Conservation (phyloP, 345 rosid genomes). For the Eucalyptus erythrocorys region DNA sequence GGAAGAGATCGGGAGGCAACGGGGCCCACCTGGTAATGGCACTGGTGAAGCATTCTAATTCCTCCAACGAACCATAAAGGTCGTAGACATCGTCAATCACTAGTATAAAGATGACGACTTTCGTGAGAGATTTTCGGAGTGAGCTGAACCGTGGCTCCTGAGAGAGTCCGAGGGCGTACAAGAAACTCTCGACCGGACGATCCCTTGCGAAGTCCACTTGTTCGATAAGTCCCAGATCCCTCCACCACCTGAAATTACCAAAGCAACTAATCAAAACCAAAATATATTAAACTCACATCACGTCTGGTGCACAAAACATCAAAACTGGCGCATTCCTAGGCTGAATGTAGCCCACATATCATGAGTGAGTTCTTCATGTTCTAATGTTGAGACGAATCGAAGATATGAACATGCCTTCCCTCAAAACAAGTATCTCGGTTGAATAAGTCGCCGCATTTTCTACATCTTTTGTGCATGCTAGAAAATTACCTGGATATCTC, state of each 20-base stretch:
- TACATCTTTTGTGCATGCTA: background rate
- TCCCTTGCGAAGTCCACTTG: constrained; percentile 28
- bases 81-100: constrained; percentile 43
- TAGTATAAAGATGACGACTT: constrained; percentile 20
- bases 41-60: constrained; percentile 27
- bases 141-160: constrained; percentile 9
- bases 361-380: background rate
- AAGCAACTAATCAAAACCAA: background rate
- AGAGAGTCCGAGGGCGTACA: constrained; percentile 29
- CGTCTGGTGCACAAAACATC: background rate
- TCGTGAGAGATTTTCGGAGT: constrained; percentile 31
- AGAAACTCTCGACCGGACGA: constrained; percentile 34
- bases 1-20: background rate
- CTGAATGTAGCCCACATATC: background rate
- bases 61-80: constrained; percentile 36
- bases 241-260: constrained; percentile 38
- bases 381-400: background rate
- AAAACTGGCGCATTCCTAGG: background rate
- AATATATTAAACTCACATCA: background rate
- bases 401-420: background rate
- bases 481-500: constrained; percentile 18
- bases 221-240: constrained; percentile 18
- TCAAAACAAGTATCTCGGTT: background rate
- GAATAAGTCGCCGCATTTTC: background rate
- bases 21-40: constrained; percentile 19